phyloP scores from a whole-genome alignment of 768 basidiomycete species.

The Rhizopogon vesiculosus region DNA sequence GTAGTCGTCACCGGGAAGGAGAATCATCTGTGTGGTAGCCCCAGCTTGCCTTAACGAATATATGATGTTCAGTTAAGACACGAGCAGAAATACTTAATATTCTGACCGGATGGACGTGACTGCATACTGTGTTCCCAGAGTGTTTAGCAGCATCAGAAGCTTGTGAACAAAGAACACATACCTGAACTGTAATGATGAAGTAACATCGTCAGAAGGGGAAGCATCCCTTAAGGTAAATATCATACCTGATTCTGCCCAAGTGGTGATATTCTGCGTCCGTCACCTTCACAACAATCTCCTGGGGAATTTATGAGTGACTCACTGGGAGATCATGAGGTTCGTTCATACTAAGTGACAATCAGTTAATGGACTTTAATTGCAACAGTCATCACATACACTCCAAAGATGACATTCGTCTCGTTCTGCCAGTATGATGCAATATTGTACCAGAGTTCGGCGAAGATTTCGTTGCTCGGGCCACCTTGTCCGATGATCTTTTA shows the following conservation, averaged over 20 bases:
- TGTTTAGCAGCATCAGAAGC: background rate
- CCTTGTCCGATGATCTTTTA: constrained; percentile 58
- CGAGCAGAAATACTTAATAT: constrained; percentile 26
- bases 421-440: constrained; percentile 46
- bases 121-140: constrained; percentile 42
- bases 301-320: background rate
- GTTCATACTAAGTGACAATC: constrained; percentile 42
- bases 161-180: background rate
- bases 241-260: constrained; percentile 38
- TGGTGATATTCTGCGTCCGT: constrained; percentile 27
- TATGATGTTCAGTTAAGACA: background rate
- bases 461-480: constrained; percentile 49
- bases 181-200: background rate
- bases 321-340: constrained; percentile 56
- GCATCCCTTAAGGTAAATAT: background rate
- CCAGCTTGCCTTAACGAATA: constrained; percentile 16
- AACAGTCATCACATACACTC: constrained; percentile 32
- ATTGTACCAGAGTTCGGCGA: constrained; percentile 48
- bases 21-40: constrained; percentile 50
- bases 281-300: background rate
- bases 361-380: background rate
- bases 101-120: constrained; percentile 58
- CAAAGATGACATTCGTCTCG: constrained; percentile 41
- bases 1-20: constrained; percentile 57
- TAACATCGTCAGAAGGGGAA: background rate